Evolutionary conservation across 306 rosid species (phyloP), one percentile per base, ranked within the genome.

Genomic region (Ammopiptanthus mongolicus): DNA sequence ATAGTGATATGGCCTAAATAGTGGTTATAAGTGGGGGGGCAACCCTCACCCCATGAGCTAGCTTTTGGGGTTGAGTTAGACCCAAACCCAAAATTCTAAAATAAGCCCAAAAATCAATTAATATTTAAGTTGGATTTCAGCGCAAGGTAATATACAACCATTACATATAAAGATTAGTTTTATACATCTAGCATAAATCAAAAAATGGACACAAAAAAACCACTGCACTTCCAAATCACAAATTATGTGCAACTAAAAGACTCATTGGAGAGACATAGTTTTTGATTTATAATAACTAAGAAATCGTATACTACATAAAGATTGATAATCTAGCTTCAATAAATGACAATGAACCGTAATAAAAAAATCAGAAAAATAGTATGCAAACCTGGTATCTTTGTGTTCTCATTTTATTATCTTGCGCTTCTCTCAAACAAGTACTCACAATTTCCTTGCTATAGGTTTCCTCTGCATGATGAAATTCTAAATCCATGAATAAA

Each of bases 341-440:
- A 42, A 52, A 37, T 17, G 46, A 51, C 9, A 34, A 6, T 18
- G 53, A 21, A 57, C 18, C 36, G 33, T 11, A 12, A 76, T 23
- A 21, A 53, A 56, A 53, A 65, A 72, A 29, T 8, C 66, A 56
- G 23, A 76, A 34, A 73, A 56, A 78, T 37, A 17, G 36, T 31
- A 29, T 53, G 67, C 85, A 50, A 53, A 92, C 97, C 92, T 84
- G 91, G 80, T 84, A 94, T 82, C 86, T 91, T 42, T 65, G 81
- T 22, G 56, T 81, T 62, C 76, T 84, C 87, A 87, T 74, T 80
- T 90, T 90, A 52, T 72, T 85, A 84, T 66, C 67, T 65, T 80
- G 91, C 73, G 41, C 87, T 70, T 60, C 77, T 72, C 75, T 86
- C 90, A 94, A 76, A 83, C 58, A 64, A 72, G 87, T 75, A 75